These are phyloP conservation scores for Fusarium sp. DNA, from an alignment of 2,329 filamentous ascomycete species.

Conservation along the genomic window DNA sequence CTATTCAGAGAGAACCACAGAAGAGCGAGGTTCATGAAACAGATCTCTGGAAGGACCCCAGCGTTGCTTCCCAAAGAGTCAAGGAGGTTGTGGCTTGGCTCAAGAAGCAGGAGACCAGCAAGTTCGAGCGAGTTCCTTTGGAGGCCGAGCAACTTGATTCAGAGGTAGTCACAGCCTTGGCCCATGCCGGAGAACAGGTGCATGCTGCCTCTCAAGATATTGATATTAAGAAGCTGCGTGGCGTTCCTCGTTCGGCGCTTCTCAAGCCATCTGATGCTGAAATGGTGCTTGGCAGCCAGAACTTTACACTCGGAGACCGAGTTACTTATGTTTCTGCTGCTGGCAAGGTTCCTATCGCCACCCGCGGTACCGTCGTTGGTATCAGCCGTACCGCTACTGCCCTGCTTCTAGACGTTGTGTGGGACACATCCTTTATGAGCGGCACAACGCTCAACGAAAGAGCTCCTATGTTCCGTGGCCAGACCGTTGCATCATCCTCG, in stretches of 20 bases:
- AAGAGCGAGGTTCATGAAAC: conserved; percentile 86
- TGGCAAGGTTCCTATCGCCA: conserved; percentile 93
- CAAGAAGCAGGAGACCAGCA: conserved; percentile 89
- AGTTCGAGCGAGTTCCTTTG: conserved; percentile 93
- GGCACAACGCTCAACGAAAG: conserved; percentile 91
- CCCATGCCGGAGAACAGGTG: conserved; percentile 76
- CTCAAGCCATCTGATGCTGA: conserved; percentile 97
- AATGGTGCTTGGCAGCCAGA: conserved; percentile 87
- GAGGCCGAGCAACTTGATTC: conserved; percentile 97
- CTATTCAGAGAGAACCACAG: conserved; percentile 85
- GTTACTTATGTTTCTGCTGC: conserved; percentile 93
- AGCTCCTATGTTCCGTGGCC: conserved; percentile 92
- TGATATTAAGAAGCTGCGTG: conserved; percentile 76
- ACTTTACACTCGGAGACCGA: conserved; percentile 86
- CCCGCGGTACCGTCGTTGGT: conserved; percentile 92
- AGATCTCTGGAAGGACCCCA: conserved; percentile 82
- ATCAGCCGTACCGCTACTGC: conserved; percentile 88
- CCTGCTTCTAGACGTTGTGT: conserved; percentile 88
- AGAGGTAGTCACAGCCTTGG: conserved; percentile 84
- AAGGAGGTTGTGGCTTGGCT: conserved; percentile 96
- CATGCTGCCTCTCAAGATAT: conserved; percentile 63
- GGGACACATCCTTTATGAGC: conserved; percentile 96
- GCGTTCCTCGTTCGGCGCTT: conserved; percentile 86
- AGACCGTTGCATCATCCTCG: conserved; percentile 87
- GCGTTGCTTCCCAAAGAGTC: conserved; percentile 79